Conservation (phyloP, 176 grass and related monocot species). For the Paspalum vaginatum region DNA sequence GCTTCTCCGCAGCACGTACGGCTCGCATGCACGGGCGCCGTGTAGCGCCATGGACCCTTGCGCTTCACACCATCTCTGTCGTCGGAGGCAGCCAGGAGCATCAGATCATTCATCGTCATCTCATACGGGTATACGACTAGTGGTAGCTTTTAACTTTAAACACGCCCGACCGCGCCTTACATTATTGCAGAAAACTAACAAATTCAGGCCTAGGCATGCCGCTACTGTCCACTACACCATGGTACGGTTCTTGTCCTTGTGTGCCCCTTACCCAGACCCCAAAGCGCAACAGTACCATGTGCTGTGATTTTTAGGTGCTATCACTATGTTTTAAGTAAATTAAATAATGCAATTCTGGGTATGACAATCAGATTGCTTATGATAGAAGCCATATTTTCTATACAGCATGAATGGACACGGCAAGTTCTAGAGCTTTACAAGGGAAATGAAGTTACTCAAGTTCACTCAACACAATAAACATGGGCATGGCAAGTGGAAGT, state of each 20-base stretch:
- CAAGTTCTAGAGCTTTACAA: too few species aligned
- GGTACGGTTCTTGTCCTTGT: background rate
- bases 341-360: too few species aligned
- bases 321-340: too few species aligned
- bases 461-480: too few species aligned
- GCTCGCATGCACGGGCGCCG: background rate
- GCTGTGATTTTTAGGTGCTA: background rate
- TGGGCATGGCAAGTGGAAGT: too few species aligned
- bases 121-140: too few species aligned
- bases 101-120: background rate
- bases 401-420: too few species aligned
- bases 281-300: background rate
- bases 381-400: too few species aligned
- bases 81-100: background rate
- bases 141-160: constrained; percentile 35
- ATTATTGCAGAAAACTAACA: constrained; percentile 31
- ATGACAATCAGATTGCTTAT: too few species aligned
- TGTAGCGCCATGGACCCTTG: constrained; percentile 24
- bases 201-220: background rate
- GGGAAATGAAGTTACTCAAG: too few species aligned
- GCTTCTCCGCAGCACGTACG: constrained; percentile 35
- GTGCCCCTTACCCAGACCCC: background rate
- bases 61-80: background rate
- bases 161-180: background rate
- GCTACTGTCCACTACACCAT: background rate